phyloP scores from a whole-genome alignment of 306 rosid genomes.

The Dicorynia guianensis region DNA sequence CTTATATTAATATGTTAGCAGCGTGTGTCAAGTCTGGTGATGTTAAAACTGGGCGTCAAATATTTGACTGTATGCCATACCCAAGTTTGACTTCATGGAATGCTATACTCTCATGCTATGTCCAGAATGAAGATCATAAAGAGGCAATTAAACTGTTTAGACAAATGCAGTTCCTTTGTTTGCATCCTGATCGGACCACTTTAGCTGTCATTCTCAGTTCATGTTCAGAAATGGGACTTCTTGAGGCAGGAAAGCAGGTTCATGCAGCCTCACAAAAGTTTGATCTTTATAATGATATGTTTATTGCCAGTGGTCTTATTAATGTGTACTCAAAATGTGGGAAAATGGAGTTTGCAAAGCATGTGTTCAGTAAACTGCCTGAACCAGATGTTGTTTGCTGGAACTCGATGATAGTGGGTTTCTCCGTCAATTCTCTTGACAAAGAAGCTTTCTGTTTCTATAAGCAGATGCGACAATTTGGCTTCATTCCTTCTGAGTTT shows the following conservation, averaged over 20 bases:
- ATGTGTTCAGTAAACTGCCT: slow-evolving; percentile 57
- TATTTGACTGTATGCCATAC: slow-evolving; percentile 65
- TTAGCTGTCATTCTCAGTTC: slow-evolving; percentile 73
- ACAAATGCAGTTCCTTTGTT: slow-evolving; percentile 66
- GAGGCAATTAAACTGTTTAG: slow-evolving; percentile 68
- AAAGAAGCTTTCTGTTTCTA: slow-evolving; percentile 66
- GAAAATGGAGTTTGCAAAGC: slow-evolving; percentile 59
- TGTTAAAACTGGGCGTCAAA: slow-evolving; percentile 59
- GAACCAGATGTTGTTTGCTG: slow-evolving; percentile 75
- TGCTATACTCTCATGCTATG: slow-evolving; percentile 76
- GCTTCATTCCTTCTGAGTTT: slow-evolving; percentile 63
- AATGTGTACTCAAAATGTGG: slow-evolving; percentile 77
- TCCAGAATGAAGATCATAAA: slow-evolving; percentile 56
- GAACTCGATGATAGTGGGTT: slow-evolving; percentile 79
- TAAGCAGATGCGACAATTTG: slow-evolving; percentile 58
- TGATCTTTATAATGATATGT: slow-evolving; percentile 54
- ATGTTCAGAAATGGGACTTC: slow-evolving; percentile 66
- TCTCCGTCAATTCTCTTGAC: slow-evolving; percentile 68
- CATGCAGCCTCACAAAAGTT: slow-evolving; percentile 65
- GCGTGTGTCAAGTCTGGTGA: slow-evolving; percentile 78
- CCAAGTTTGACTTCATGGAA: slow-evolving; percentile 82
- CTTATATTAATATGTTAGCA: slow-evolving; percentile 68
- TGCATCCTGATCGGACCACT: slow-evolving; percentile 68
- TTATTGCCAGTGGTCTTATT: slow-evolving; percentile 75
- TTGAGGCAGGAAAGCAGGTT: slow-evolving; percentile 64